Evolutionary conservation across 768 basidiomycete species (phyloP), one percentile per base, ranked within the genome.

Genomic region (Favolaschia claudopus): DNA sequence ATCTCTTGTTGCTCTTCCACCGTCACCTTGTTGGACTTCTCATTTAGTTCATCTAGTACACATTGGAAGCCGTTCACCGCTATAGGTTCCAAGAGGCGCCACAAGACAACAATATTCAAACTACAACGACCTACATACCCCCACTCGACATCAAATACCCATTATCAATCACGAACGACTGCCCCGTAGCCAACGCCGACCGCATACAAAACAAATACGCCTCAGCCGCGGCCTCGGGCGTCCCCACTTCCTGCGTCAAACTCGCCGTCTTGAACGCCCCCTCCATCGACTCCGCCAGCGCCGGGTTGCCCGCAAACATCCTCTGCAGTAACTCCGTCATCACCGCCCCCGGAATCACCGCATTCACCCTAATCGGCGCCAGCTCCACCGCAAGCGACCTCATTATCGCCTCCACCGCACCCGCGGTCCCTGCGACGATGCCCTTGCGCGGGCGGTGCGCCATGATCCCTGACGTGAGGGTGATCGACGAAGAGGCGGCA

Each of bases 131-230:
- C n/a, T n/a, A n/a, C n/a, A n/a, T n/a, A n/a, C n/a, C n/a, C n/a
- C n/a, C n/a, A n/a, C n/a, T n/a, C n/a, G n/a, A n/a, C n/a, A n/a
- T n/a, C n/a, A n/a, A n/a, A n/a, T n/a, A n/a, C 17, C 45, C 45
- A 22, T 47, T 47, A 22, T 47, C 45, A 17, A 47, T n/a, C 29
- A 47, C 34, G 22, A 47, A 47, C 6, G 10, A 28, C 24, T 47
- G 45, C 28, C 45, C 45, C 6, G 45, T 47, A 28, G 45, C 45
- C 31, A 47, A 32, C 45, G 45, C 13, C 20, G 45, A 47, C 20
- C 45, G 45, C 45, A 47, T 47, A 32, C 45, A 47, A 47, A 47
- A 47, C 45, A 47, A 20, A 47, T 47, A 47, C n/a, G 45, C 45
- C 45, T 47, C 45, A 4, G 45, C 45, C n/a, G 20, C 20, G 17